Percentiles rank a stretch among this genome's conserved stretches.
phyloP scores from a whole-genome alignment of 2,329 filamentous ascomycete genomes.

The Thermoascus crustaceus region DNA sequence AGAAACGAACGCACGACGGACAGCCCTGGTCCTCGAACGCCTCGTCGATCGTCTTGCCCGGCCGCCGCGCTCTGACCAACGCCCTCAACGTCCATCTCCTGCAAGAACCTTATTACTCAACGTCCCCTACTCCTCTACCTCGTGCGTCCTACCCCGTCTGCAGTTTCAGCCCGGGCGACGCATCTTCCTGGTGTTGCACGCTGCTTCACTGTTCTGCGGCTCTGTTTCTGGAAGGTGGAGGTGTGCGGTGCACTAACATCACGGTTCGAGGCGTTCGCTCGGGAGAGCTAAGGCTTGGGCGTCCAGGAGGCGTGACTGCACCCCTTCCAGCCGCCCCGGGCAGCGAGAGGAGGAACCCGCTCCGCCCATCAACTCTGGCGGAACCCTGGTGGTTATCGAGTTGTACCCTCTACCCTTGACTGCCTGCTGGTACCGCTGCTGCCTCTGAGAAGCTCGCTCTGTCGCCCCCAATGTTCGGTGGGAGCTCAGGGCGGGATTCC shows the following conservation, averaged over 20 bases:
- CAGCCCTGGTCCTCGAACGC: too few relatives aligned
- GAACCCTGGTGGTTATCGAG: slow-evolving; percentile 16
- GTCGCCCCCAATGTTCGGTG: slow-evolving; percentile 27
- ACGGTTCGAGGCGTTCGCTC: slow-evolving; percentile 18
- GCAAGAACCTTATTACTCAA: too few relatives aligned
- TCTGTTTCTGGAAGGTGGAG: neutral
- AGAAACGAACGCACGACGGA: neutral
- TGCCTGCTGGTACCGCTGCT: slow-evolving; percentile 5
- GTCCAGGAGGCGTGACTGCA: slow-evolving; percentile 20
- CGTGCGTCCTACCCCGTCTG: too few relatives aligned
- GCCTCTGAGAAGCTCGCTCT: slow-evolving; percentile 14
- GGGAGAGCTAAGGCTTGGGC: slow-evolving; percentile 13
- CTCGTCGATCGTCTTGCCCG: too few relatives aligned
- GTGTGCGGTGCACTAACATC: slow-evolving; percentile 18
- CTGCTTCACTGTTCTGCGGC: neutral
- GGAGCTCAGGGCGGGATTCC: slow-evolving; percentile 24
- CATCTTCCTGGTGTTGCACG: too few relatives aligned
- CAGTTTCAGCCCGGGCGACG: too few relatives aligned
- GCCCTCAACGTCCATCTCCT: too few relatives aligned
- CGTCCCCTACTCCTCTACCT: too few relatives aligned
- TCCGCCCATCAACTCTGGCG: slow-evolving; percentile 8
- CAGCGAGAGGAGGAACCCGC: slow-evolving; percentile 6
- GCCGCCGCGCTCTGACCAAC: too few relatives aligned
- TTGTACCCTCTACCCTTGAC: slow-evolving; percentile 6
- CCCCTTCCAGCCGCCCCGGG: slow-evolving; percentile 7